Conservation (phyloP, 352 stramenopile genomes). For the Phytophthora kernoviae region DNA sequence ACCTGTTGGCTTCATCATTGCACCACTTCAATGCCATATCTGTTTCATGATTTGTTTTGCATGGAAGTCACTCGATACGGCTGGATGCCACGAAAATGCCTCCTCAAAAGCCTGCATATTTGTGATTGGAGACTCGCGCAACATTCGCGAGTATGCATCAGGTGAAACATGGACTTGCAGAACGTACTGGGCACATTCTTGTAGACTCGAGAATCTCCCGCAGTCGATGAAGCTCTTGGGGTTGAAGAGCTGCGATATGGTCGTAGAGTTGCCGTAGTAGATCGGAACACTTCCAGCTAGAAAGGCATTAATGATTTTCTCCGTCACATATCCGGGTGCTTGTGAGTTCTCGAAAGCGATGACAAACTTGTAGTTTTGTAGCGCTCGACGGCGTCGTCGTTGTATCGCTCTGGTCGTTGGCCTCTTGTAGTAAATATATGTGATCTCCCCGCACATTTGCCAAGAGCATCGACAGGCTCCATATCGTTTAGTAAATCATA, state of each 20-base stretch:
- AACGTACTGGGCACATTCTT: conserved; percentile 40
- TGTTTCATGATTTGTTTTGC: not conserved
- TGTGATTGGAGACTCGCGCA: conserved; percentile 25
- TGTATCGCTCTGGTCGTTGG: conserved; percentile 9
- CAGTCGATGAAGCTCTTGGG: conserved; percentile 52
- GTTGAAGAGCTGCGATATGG: too few relatives aligned
- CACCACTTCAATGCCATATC: not conserved
- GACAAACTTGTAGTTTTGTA: conserved; percentile 13
- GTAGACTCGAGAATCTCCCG: conserved; percentile 32
- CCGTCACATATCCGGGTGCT: too few relatives aligned
- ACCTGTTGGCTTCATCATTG: too few relatives aligned
- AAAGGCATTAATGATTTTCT: too few relatives aligned
- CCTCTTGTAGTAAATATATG: not conserved
- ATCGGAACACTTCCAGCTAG: too few relatives aligned
- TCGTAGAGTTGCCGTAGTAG: too few relatives aligned
- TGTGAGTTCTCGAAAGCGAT: too few relatives aligned
- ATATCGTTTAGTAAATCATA: conserved; percentile 42
- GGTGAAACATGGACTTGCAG: conserved; percentile 33
- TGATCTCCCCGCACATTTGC: conserved; percentile 30
- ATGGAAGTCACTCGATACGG: conserved; percentile 13
- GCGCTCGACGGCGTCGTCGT: conserved; percentile 33
- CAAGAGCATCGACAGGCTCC: conserved; percentile 44
- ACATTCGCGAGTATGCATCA: conserved; percentile 31
- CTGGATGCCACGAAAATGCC: conserved; percentile 45
- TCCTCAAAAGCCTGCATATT: conserved; percentile 32